A percentile compares a stretch with the other conserved stretches of the same genome.
These are phyloP conservation scores for Tricholoma matsutake DNA, from an alignment of 768 basidiomycete species.

Conservation along the genomic window DNA sequence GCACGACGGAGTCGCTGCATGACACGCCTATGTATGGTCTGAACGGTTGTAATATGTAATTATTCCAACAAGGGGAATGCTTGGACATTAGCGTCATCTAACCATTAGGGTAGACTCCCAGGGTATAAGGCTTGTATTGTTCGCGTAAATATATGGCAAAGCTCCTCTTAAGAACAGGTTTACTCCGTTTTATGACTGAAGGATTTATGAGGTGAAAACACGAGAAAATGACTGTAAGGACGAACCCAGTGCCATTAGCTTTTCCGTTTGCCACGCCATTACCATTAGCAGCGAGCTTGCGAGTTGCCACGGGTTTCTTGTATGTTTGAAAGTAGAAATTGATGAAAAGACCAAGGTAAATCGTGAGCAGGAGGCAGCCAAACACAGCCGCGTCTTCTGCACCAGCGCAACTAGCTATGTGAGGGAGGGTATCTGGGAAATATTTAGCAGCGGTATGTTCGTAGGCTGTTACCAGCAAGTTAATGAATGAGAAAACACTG, in stretches of 20 bases:
- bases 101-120: conserved; percentile 31
- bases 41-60: neutral
- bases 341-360: conserved; percentile 93
- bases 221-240: conserved; percentile 4
- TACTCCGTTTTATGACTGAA: conserved; percentile 30
- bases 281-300: conserved; percentile 26
- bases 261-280: conserved; percentile 46
- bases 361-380: conserved; percentile 84
- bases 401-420: conserved; percentile 81
- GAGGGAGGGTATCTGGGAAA: conserved; percentile 60
- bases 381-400: conserved; percentile 85
- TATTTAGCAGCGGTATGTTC: conserved; percentile 72
- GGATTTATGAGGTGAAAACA: conserved; percentile 8
- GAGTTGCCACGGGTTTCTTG: conserved; percentile 51
- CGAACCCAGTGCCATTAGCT: conserved; percentile 37
- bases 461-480: conserved; percentile 50
- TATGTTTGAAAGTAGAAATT: conserved; percentile 90
- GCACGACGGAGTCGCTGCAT: neutral
- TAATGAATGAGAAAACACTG: conserved; percentile 2
- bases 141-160: conserved; percentile 25
- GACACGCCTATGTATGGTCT: neutral
- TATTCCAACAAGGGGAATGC: neutral
- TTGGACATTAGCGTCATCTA: conserved; percentile 17
- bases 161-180: conserved; percentile 14
- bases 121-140: conserved; percentile 36